phyloP scores from a whole-genome alignment of 176 grass and related monocot genomes.

The Olyra latifolia region DNA sequence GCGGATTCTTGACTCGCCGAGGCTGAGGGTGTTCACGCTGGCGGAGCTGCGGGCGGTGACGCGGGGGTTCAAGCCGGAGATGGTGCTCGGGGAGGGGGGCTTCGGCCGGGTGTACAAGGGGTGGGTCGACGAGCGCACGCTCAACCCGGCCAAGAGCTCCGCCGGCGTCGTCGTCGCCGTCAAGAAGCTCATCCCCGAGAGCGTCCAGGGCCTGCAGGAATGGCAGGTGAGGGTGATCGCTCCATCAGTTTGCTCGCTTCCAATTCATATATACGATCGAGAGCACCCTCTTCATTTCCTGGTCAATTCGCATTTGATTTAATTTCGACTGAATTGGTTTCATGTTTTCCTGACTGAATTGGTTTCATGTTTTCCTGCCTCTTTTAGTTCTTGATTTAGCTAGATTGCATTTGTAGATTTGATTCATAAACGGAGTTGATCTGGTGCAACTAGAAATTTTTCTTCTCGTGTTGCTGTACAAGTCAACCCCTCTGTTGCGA shows the following conservation, averaged over 20 bases:
- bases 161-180: conserved; percentile 71
- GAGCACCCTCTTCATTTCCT: not conserved
- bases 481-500: conserved; percentile 12
- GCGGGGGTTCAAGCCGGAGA: conserved; percentile 72
- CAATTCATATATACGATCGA: not conserved
- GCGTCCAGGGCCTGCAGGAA: conserved; percentile 73
- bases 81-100: conserved; percentile 72
- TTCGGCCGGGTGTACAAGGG: conserved; percentile 85
- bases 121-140: conserved; percentile 68
- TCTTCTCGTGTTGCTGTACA: not conserved
- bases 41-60: conserved; percentile 59
- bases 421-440: not conserved
- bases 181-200: conserved; percentile 86
- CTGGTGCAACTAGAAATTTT: not conserved
- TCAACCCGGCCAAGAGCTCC: conserved; percentile 60
- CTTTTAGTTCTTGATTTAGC: not conserved
- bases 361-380: no score
- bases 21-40: conserved; percentile 68
- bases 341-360: no score
- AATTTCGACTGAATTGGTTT: not conserved
- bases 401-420: not conserved
- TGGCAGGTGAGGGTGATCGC: conserved; percentile 52
- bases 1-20: conserved; percentile 51
- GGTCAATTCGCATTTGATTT: not conserved
- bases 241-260: not conserved